Conservation (phyloP, 306 rosid species). For the Lathyrus tuberosus region DNA sequence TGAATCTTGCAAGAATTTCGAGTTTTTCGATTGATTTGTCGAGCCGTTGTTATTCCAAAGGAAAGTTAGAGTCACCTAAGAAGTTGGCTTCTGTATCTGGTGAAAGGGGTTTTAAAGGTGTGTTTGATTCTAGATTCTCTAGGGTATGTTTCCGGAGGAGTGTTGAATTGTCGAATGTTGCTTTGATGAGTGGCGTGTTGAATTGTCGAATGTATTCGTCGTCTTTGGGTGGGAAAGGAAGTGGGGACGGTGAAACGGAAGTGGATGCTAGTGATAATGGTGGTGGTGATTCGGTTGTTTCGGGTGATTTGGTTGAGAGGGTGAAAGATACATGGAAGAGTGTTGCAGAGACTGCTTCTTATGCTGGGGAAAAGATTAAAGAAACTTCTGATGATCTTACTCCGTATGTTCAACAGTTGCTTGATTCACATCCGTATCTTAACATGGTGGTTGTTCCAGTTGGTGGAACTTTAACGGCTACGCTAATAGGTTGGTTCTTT, state of each 20-base stretch:
- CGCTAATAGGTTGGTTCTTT: slow-evolving; percentile 79
- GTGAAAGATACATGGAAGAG: slow-evolving; percentile 63
- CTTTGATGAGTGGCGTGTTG: slow-evolving; percentile 37
- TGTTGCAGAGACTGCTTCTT: slow-evolving; percentile 58
- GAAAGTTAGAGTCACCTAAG: slow-evolving; percentile 33
- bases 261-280: slow-evolving; percentile 51
- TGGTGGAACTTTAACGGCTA: slow-evolving; percentile 61
- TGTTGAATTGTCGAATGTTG: slow-evolving; percentile 3
- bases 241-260: slow-evolving; percentile 44
- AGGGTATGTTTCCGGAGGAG: slow-evolving; percentile 30
- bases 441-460: slow-evolving; percentile 64
- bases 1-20: slow-evolving; percentile 37
- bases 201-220: slow-evolving; percentile 52
- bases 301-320: slow-evolving; percentile 60
- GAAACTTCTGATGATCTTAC: slow-evolving; percentile 64
- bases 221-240: slow-evolving; percentile 50
- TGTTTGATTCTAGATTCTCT: slow-evolving; percentile 41
- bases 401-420: slow-evolving; percentile 64
- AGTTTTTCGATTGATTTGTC: slow-evolving; percentile 43
- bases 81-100: slow-evolving; percentile 20
- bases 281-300: slow-evolving; percentile 24
- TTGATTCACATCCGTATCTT: slow-evolving; percentile 76
- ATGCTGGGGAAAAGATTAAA: slow-evolving; percentile 62
- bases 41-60: slow-evolving; percentile 27
- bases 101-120: slow-evolving; percentile 28